phyloP scores from a whole-genome alignment of 441 rosid genomes.

The Pelargonium citronellum region DNA sequence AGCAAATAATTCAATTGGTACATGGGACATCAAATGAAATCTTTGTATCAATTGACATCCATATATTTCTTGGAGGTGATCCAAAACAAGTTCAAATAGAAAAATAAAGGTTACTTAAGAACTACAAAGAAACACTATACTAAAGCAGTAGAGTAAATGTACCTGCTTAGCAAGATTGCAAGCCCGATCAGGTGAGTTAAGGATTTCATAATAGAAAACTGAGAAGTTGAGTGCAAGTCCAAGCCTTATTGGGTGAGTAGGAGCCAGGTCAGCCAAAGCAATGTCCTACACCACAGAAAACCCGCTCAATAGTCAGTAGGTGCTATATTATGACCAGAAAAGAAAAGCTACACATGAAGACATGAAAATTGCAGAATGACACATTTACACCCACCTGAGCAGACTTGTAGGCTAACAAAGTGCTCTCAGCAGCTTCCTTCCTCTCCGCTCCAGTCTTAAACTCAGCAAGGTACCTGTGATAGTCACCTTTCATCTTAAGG shows the following conservation, averaged over 20 bases:
- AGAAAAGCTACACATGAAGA: constrained; percentile 8
- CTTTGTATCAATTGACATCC: neutral
- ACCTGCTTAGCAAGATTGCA: constrained; percentile 95
- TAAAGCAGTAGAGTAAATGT: constrained; percentile 7
- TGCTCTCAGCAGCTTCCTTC: constrained; percentile 96
- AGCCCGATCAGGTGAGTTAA: constrained; percentile 95
- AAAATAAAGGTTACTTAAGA: neutral
- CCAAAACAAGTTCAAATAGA: neutral
- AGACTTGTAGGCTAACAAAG: constrained; percentile 83
- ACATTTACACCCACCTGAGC: constrained; percentile 56
- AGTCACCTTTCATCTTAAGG: constrained; percentile 96
- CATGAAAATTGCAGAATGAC: neutral
- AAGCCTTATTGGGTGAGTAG: constrained; percentile 92
- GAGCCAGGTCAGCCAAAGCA: constrained; percentile 80
- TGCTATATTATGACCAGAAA: neutral
- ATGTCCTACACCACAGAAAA: constrained; percentile 55
- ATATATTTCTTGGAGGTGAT: neutral
- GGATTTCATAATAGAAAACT: constrained; percentile 95
- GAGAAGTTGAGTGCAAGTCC: constrained; percentile 98
- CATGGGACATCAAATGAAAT: too few species aligned
- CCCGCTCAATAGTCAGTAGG: neutral
- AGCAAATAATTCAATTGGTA: neutral
- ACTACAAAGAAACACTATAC: neutral
- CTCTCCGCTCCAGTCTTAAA: constrained; percentile 86
- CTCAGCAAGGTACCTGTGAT: constrained; percentile 87